phyloP scores from a whole-genome alignment of 768 basidiomycete species.

The Trametes maxima region DNA sequence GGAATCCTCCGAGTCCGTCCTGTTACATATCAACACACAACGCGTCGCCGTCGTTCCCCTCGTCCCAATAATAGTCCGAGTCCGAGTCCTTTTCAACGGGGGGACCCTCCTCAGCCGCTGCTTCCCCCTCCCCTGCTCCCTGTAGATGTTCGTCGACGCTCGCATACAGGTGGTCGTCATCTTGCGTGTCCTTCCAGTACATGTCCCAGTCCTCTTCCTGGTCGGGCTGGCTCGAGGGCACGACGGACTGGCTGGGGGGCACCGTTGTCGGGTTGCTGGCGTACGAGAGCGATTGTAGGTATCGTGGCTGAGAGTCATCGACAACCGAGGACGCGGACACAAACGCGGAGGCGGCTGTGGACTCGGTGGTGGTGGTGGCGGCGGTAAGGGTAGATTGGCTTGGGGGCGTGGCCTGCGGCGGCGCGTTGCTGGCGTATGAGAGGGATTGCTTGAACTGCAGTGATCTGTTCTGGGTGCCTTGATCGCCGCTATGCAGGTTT shows the following conservation, averaged over 20 bases:
- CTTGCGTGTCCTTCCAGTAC: constrained; percentile 6
- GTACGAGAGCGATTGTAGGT: background rate
- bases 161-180: constrained; percentile 3
- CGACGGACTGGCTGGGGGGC: constrained; percentile 3
- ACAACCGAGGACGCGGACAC: background rate
- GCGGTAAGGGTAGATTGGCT: background rate
- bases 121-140: background rate
- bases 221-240: constrained; percentile 11
- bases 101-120: background rate
- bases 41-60: constrained; percentile 3
- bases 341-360: background rate
- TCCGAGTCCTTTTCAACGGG: constrained; percentile 13
- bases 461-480: background rate
- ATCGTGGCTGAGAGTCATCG: background rate
- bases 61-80: constrained; percentile 24
- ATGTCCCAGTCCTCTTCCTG: constrained; percentile 13
- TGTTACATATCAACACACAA: constrained; percentile 1
- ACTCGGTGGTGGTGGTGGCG: background rate
- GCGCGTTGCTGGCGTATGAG: background rate
- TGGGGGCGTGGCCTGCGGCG: background rate
- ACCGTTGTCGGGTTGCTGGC: background rate
- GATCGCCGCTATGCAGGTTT: background rate
- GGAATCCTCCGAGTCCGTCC: background rate
- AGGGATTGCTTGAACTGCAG: background rate
- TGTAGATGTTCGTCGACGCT: background rate